Evolutionary conservation across 2,329 filamentous ascomycete species (phyloP), one percentile per base, ranked within the genome.

Genomic region (Colletotrichum camelliae): DNA sequence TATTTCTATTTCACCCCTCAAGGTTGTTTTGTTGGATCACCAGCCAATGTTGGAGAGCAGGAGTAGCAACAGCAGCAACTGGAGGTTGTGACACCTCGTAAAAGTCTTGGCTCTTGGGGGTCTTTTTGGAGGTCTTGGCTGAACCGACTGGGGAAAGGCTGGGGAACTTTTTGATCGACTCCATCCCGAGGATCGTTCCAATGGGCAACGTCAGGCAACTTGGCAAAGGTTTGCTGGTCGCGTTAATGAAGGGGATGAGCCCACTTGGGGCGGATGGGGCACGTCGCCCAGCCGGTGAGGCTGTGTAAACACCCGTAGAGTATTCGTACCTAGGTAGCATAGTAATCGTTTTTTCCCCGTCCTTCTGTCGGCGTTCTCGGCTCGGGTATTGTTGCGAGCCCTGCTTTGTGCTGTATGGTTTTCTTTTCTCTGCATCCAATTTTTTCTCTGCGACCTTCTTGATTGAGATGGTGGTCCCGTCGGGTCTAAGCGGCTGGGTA

Each of bases 371-470:
- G 58, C 21, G 72, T 29, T 27, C 55, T 67, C 72, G 68, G 72
- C 61, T 75, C 52, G 62, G 62, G 37, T 62, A n/a, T 37, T 62
- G 9, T 52, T 39, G 60, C 35, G 24, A 67, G 31, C 24, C 39
- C 33, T 75, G 55, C 43, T 13, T 31, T 43, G 31, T 58, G 43
- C 29, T 15, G 33, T 37, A 43, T 35, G 57, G n/a, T 13, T 33
- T 37, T 62, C 29, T 61, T 60, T 48, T 39, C 39, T 62, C 18
- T 29, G 52, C 69, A 29, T 33, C 31, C 62, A 61, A 8, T 12
- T 67, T 35, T 9, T 24, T 13, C 31, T 29, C n/a, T 75, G 39
- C 67, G 37, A 76, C 74, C 74, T 76, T 76, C 74, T 74, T 18
- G 37, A 70, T 74, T 76, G 58, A 76, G 74, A 66, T 48, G 65